Evolutionary conservation across 805 yeast species (phyloP).

Genomic region (Yarrowia sp.): DNA sequence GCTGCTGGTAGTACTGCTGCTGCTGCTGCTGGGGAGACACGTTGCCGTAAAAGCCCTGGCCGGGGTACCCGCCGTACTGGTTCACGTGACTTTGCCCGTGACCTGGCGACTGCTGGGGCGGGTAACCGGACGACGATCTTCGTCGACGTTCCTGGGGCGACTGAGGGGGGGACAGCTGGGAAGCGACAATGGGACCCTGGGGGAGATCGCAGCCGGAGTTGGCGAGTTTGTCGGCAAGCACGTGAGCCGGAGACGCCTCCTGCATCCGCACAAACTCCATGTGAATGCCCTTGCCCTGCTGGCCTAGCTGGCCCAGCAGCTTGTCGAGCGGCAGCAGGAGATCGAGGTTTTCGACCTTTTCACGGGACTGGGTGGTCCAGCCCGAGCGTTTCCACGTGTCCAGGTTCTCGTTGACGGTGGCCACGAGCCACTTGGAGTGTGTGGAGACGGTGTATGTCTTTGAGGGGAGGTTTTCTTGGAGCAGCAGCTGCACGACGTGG

Average conservation of each 20-base stretch:
- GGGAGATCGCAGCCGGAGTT: slow-evolving; percentile 11
- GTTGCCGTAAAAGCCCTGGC: background rate
- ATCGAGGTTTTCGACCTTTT: slow-evolving; percentile 21
- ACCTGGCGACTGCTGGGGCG: background rate
- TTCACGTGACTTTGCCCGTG: background rate
- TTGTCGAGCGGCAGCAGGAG: slow-evolving; percentile 18
- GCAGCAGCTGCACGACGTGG: background rate
- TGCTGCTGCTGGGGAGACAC: slow-evolving; percentile 4
- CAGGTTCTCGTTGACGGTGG: slow-evolving; percentile 4
- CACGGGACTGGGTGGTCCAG: slow-evolving; percentile 16
- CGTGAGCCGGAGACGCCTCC: slow-evolving; percentile 18
- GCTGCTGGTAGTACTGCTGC: background rate
- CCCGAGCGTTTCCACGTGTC: slow-evolving; percentile 17
- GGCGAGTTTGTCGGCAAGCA: slow-evolving; percentile 24
- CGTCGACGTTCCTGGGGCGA: slow-evolving; percentile 5
- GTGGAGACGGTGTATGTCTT: background rate
- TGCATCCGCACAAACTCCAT: slow-evolving; percentile 27
- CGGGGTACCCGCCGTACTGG: slow-evolving; percentile 8
- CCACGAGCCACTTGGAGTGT: slow-evolving; percentile 22
- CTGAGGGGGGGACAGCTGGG: slow-evolving; percentile 21
- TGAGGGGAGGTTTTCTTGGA: background rate
- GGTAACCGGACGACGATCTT: slow-evolving; percentile 1
- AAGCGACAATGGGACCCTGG: background rate
- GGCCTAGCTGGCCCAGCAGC: background rate
- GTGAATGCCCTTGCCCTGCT: background rate